Percentiles rank a stretch among this genome's conserved stretches.
Conservation (phyloP, 768 basidiomycete species). For the Hemileccinum impolitum region DNA sequence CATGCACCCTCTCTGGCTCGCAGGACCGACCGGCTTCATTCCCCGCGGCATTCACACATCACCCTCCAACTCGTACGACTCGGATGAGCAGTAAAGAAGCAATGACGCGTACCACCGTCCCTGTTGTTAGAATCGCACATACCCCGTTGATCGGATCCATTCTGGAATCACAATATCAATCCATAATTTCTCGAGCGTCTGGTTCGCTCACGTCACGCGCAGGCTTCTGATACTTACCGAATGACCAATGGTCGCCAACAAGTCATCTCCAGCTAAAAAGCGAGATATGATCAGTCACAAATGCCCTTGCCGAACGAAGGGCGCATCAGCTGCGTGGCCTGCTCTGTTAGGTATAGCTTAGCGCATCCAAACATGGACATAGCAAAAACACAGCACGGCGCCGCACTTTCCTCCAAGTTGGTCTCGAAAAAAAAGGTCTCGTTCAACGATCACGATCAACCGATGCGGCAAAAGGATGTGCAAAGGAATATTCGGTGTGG, state of each 20-base stretch:
- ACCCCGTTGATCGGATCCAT: constrained; percentile 21
- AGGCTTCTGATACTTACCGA: constrained; percentile 9
- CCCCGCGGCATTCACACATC: constrained; percentile 33
- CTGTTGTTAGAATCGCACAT: constrained; percentile 1
- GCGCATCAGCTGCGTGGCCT: constrained; percentile 34
- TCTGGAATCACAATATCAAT: constrained; percentile 7
- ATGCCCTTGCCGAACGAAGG: constrained; percentile 18
- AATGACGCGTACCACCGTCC: constrained; percentile 4
- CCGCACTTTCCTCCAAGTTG: too few species aligned
- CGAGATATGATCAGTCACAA: constrained; percentile 10
- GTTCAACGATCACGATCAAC: constrained; percentile 12
- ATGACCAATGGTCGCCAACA: constrained; percentile 11
- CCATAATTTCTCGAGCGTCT: not conserved
- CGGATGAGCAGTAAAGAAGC: constrained; percentile 13
- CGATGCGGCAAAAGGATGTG: not conserved
- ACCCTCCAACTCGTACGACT: constrained; percentile 7
- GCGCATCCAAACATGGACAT: constrained; percentile 19
- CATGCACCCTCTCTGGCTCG: constrained; percentile 23
- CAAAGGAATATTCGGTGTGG: constrained; percentile 18
- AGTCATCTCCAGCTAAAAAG: constrained; percentile 14
- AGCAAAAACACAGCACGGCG: constrained; percentile 5
- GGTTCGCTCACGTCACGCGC: constrained; percentile 14
- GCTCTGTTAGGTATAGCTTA: constrained; percentile 13
- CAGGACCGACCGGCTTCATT: constrained; percentile 18
- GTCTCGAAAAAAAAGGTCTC: not conserved